Conservation (phyloP, 352 stramenopile species). For the Globisporangium alternatum region DNA sequence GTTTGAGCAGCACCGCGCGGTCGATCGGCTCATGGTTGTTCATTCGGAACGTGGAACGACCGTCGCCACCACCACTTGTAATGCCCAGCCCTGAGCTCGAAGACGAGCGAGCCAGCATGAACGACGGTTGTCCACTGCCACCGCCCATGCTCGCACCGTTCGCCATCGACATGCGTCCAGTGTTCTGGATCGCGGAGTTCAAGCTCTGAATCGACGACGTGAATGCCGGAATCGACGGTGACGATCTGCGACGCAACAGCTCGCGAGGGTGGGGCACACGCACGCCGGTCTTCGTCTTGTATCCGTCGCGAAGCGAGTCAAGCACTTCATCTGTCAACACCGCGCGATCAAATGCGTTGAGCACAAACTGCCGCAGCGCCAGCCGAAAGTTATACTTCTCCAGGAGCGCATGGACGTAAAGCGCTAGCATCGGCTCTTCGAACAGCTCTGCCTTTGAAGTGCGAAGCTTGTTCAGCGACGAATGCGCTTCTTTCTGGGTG, state of each 20-base stretch:
- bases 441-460: constrained; percentile 70
- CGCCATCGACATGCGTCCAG: constrained; percentile 52
- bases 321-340: constrained; percentile 74
- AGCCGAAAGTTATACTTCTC: constrained; percentile 85
- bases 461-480: constrained; percentile 81
- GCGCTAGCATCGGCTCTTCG: constrained; percentile 76
- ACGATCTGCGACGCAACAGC: constrained; percentile 68
- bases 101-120: constrained; percentile 19
- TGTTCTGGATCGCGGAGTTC: constrained; percentile 73
- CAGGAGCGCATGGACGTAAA: constrained; percentile 80
- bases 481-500: constrained; percentile 86
- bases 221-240: constrained; percentile 86
- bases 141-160: constrained; percentile 23
- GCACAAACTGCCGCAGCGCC: constrained; percentile 82
- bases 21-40: constrained; percentile 68
- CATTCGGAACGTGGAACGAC: constrained; percentile 55
- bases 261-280: constrained; percentile 49
- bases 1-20: constrained; percentile 74
- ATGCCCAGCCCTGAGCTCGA: constrained; percentile 20
- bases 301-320: constrained; percentile 57
- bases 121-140: constrained; percentile 9
- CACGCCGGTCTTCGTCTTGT: constrained; percentile 37
- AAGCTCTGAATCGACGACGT: constrained; percentile 82
- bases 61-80: constrained; percentile 26
- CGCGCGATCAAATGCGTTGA: constrained; percentile 81